Evolutionary conservation across 805 yeast genomes (phyloP).

Genomic region (Myxozyma geophila): DNA sequence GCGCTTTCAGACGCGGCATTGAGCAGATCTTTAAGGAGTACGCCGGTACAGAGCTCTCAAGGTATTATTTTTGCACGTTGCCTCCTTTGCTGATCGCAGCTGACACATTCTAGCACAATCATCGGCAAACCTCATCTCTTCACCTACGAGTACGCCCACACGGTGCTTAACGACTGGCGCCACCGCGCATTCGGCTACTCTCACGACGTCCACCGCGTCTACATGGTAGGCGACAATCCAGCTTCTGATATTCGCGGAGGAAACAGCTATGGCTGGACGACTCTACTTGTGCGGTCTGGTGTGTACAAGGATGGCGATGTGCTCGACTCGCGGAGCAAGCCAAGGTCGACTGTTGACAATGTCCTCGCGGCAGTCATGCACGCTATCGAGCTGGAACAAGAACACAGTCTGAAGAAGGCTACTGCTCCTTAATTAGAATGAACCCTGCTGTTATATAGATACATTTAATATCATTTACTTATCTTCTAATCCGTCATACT

Average conservation of each 20-base stretch:
- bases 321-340: conserved; percentile 45
- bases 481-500: no score
- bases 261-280: conserved; percentile 83
- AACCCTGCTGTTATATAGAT: neutral
- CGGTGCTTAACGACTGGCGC: conserved; percentile 59
- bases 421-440: neutral
- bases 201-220: conserved; percentile 57
- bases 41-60: conserved; percentile 56
- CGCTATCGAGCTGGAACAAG: conserved; percentile 34
- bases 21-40: conserved; percentile 62
- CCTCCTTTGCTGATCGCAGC: neutral
- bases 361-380: conserved; percentile 57
- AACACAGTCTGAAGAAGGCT: conserved; percentile 1
- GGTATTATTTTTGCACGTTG: neutral
- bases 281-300: conserved; percentile 84
- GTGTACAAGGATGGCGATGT: conserved; percentile 68
- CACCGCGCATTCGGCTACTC: conserved; percentile 18
- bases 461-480: no score
- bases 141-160: conserved; percentile 84
- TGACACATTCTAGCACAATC: conserved; percentile 49
- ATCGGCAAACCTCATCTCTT: conserved; percentile 82
- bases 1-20: conserved; percentile 72
- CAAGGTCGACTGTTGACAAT: conserved; percentile 56
- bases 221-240: conserved; percentile 98
- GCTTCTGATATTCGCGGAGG: conserved; percentile 93